phyloP scores from a whole-genome alignment of 441 rosid species.

The Eruca vesicaria region DNA sequence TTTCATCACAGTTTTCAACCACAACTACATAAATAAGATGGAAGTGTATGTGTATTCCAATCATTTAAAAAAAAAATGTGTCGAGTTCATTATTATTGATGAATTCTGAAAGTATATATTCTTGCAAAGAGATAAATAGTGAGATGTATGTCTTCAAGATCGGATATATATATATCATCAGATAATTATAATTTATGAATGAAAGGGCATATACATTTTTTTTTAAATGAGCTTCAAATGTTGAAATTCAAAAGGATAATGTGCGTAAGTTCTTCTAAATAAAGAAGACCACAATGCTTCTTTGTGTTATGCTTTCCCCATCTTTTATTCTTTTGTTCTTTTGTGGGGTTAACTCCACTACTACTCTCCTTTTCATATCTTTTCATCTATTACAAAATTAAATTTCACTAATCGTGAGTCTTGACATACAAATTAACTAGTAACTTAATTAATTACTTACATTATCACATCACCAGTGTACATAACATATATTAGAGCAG shows the following conservation, averaged over 20 bases:
- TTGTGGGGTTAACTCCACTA: constrained; percentile 39
- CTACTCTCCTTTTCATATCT: neutral
- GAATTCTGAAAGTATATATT: constrained; percentile 24
- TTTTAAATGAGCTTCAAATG: neutral
- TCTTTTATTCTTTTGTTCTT: constrained; percentile 36
- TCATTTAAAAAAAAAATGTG: neutral
- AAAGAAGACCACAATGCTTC: constrained; percentile 35
- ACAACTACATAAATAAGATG: neutral
- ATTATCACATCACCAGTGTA: constrained; percentile 2
- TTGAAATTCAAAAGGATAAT: constrained; percentile 13
- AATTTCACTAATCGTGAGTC: neutral
- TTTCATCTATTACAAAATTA: constrained; percentile 2
- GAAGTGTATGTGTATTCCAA: constrained; percentile 10
- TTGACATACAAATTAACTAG: neutral
- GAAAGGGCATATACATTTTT: neutral
- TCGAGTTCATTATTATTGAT: constrained; percentile 21
- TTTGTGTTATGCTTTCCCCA: constrained; percentile 32
- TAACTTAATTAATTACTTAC: neutral
- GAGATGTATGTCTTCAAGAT: constrained; percentile 13
- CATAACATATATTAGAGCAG: neutral
- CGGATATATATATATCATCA: constrained; percentile 8
- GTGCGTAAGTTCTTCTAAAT: constrained; percentile 18
- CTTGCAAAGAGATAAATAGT: constrained; percentile 16
- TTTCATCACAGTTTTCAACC: neutral
- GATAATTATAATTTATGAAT: neutral